Evolutionary conservation across 306 rosid genomes (phyloP), one percentile per base, ranked within the genome.

Genomic region (Rosa persica): DNA sequence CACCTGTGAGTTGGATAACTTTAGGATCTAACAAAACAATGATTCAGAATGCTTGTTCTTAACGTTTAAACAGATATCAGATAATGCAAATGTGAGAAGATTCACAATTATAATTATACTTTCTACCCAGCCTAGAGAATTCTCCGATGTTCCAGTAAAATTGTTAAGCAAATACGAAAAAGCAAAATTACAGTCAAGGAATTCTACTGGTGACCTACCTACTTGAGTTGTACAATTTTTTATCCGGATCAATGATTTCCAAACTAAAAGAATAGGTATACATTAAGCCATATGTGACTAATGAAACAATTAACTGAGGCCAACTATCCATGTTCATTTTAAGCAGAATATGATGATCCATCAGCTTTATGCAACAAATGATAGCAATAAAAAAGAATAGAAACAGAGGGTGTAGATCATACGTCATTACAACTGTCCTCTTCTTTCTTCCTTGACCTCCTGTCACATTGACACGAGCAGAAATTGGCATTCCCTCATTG

Each of bases 361-460:
- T 52, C 8, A 19, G 58, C n/a, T 19, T 52, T 52, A 17, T 61
- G 38, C 67, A 62, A 62, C 20, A 27, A 5, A 62, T 12, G 67
- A 34, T 15, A 15, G 40, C 39, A 27, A 6, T 64, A 10, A 58
- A 34, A 30, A 4, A 55, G 1, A 7, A 39, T 15, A 42, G 78
- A 60, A 74, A 6, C 5, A 0, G 43, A 19, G 30, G 17, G 52
- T 66, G 46, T 19, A 40, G 23, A 38, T 66, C 94, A 62, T 90
- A 95, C 99, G 89, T 82, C 92, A 93, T 86, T 16, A 93, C 89
- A 73, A 92, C 92, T 34, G 96, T 93, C 83, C 97, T 89, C 85
- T 88, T 93, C 84, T 80, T 85, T 84, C 87, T 92, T 65, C 99
- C 99, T 80, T 93, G 87, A 48, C 82, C 71, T 67, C 97, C 98